Conservation (phyloP, 306 rosid species). For the Delonix regia region DNA sequence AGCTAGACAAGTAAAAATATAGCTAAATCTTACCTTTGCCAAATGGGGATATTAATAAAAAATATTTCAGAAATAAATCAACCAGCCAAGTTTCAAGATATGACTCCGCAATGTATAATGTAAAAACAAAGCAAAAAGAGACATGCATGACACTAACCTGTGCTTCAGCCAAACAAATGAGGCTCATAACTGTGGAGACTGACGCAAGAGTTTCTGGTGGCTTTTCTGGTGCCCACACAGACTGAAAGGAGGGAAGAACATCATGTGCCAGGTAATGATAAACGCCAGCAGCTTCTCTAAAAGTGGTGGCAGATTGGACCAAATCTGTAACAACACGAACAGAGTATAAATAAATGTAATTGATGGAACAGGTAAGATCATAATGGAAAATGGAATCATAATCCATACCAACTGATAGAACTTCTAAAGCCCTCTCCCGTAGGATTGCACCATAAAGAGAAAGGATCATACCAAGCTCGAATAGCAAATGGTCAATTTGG, state of each 20-base stretch:
- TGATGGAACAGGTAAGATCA: not conserved
- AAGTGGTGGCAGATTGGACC: conserved; percentile 62
- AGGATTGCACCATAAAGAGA: conserved; percentile 72
- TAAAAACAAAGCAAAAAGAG: conserved; percentile 5
- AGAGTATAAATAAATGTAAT: conserved; percentile 25
- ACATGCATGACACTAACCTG: conserved; percentile 57
- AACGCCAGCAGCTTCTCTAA: conserved; percentile 83
- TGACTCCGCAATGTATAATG: not conserved
- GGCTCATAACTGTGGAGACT: conserved; percentile 65
- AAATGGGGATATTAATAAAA: not conserved
- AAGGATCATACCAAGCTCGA: conserved; percentile 71
- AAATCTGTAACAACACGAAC: conserved; percentile 57
- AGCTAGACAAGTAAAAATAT: not conserved
- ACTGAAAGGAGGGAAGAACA: conserved; percentile 55
- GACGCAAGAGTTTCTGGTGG: conserved; percentile 66
- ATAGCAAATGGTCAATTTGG: conserved; percentile 58
- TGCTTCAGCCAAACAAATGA: conserved; percentile 78
- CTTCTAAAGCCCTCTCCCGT: conserved; percentile 70
- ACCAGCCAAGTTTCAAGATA: conserved; percentile 3
- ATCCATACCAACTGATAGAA: conserved; percentile 59
- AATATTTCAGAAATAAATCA: not conserved
- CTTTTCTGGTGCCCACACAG: conserved; percentile 47
- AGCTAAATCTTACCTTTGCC: not conserved
- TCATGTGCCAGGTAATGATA: conserved; percentile 66
- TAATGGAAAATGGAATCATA: conserved; percentile 8